Evolutionary conservation across 371 early-diverging fungal genomes (phyloP), one percentile per base, ranked within the genome.

Genomic region (Phascolomyces articulosus): DNA sequence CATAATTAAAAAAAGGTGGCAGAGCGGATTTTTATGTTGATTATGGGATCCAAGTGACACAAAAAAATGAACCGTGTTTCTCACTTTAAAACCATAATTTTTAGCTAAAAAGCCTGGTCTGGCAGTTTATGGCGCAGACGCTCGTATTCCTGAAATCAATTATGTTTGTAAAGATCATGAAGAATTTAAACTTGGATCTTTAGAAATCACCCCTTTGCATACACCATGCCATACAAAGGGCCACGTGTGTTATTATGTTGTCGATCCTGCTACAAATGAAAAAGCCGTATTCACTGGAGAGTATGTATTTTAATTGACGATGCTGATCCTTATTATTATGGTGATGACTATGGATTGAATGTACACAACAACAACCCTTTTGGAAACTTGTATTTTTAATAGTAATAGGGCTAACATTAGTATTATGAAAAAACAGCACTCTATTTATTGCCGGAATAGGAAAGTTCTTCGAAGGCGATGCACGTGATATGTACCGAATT

Each of bases 141-240:
- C 87, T 23, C 89, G 96, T n/a, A 93, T 96, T 57, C 91, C 91
- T 16, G 90, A 86, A 29, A 85, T 96, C 66, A 95, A 90, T 53
- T 81, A 87, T 65, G 86, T 87, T 6, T 89, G 93, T 49, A 79
- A 80, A 55, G 90, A 95, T 77, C 87, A 85, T 62, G 91, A 90
- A 53, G 82, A 87, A 58, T 93, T 94, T 73, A 86, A 85, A 40
- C 67, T 96, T 20, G 94, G 95, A 31, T 82, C 82, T 8, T 71
- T 94, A 24, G 79, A 81, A 29, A 71, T 92, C 28, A 85, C 84
- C 18, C 84, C 91, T 0, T 72, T 92, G 2, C 83, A 86, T 73
- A 96, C 96, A 6, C 85, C 87, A 24, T 94, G 97, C 65, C 98
- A 98, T 73, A 98, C 98, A 28, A 88, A 85, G 62, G 95, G 96